Percentiles rank a stretch among this genome's conserved stretches.
phyloP scores from a whole-genome alignment of 495 filamentous ascomycete species.

The Talaromyces nanjingensis region DNA sequence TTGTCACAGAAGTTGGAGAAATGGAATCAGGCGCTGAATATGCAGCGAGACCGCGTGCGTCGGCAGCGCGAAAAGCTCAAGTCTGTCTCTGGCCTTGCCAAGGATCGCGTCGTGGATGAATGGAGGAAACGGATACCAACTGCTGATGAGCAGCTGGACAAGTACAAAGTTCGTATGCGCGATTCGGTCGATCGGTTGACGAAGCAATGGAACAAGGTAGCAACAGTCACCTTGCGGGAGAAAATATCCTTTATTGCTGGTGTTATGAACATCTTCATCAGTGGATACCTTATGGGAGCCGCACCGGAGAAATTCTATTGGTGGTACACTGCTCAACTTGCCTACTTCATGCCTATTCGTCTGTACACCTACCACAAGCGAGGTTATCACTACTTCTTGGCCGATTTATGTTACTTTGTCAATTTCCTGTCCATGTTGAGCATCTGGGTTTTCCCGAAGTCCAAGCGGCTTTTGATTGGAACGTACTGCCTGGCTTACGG shows the following conservation, averaged over 20 bases:
- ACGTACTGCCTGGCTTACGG: conserved; percentile 89
- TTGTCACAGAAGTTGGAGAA: conserved; percentile 83
- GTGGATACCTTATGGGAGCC: conserved; percentile 85
- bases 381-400: conserved; percentile 95
- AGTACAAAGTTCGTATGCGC: conserved; percentile 82
- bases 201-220: conserved; percentile 80
- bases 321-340: conserved; percentile 82
- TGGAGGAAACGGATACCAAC: conserved; percentile 76
- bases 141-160: conserved; percentile 86
- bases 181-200: conserved; percentile 79
- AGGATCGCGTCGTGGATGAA: conserved; percentile 77
- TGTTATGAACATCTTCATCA: conserved; percentile 94
- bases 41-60: conserved; percentile 79
- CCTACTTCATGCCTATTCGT: conserved; percentile 95
- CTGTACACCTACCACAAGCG: conserved; percentile 82
- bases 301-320: conserved; percentile 79
- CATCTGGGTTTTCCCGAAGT: conserved; percentile 86
- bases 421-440: conserved; percentile 77
- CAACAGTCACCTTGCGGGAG: conserved; percentile 80
- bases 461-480: conserved; percentile 87
- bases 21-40: conserved; percentile 67
- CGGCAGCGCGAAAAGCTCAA: conserved; percentile 73
- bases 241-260: conserved; percentile 94
- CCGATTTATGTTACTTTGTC: conserved; percentile 96
- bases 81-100: conserved; percentile 45